Conservation (phyloP, 2,329 filamentous ascomycete species). For the Ophiosphaerella herpotricha region DNA sequence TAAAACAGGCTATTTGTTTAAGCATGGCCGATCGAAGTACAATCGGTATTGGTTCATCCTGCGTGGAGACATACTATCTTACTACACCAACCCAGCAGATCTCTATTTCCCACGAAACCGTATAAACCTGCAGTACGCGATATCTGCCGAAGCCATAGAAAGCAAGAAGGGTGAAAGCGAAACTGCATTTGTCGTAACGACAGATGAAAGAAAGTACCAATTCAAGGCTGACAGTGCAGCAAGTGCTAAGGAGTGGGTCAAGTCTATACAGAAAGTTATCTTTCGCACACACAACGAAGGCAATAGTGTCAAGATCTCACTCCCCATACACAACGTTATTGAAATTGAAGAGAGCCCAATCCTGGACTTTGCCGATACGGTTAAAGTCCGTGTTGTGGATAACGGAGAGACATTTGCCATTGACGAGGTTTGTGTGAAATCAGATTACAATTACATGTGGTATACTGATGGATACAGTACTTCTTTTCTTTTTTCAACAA, state of each 20-base stretch:
- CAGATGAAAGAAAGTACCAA: conserved; percentile 79
- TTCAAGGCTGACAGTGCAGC: conserved; percentile 86
- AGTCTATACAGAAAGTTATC: conserved; percentile 89
- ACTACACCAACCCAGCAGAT: conserved; percentile 81
- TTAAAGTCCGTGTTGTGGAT: conserved; percentile 90
- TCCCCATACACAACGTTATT: conserved; percentile 86
- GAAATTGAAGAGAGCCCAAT: conserved; percentile 92
- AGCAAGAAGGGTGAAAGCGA: conserved; percentile 70
- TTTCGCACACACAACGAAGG: conserved; percentile 96
- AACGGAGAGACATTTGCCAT: conserved; percentile 94
- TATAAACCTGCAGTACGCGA: conserved; percentile 89
- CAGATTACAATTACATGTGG: neutral
- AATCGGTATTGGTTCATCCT: conserved; percentile 91
- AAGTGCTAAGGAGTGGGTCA: conserved; percentile 96
- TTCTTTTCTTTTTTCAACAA: conserved; percentile 95
- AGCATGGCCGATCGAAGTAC: conserved; percentile 88
- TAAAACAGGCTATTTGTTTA: conserved; percentile 87
- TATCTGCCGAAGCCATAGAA: conserved; percentile 79
- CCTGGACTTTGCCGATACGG: conserved; percentile 88
- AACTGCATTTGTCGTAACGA: conserved; percentile 78
- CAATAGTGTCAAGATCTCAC: conserved; percentile 92
- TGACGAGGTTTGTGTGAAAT: conserved; percentile 72
- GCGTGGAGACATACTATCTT: conserved; percentile 89
- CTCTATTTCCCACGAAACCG: conserved; percentile 91
- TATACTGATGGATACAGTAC: conserved; percentile 61